Evolutionary conservation across 2,329 filamentous ascomycete species (phyloP), one percentile per base, ranked within the genome.

Genomic region (Colletotrichum kahawae): DNA sequence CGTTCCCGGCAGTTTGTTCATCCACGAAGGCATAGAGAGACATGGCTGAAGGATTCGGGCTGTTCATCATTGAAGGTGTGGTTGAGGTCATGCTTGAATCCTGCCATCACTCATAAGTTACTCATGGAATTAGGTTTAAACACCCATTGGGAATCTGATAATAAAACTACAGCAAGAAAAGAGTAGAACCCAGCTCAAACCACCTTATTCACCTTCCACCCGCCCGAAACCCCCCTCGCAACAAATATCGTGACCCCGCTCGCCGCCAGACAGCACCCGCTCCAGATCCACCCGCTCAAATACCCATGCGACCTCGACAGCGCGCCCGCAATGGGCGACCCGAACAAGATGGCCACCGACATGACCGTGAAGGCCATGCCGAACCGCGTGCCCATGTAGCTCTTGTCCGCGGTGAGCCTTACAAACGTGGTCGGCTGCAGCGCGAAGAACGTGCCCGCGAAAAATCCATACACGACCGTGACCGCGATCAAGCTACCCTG

Each of bases 381-480:
- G 56, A 87, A 83, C 1, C 85, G 79, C 0, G 85, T 85, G 0
- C 85, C 85, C 13, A 86, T 80, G 6, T 81, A 78, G 4, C 73
- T 74, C 14, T 81, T 74, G 34, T 86, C 80, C 2, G 72, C 64
- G 0, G 84, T 82, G 1, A 87, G 69, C 6, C 77, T 75, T 1
- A 83, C 82, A 6, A 87, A 79, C 7, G 82, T 81, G 0, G 83
- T 83, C 0, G 85, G 82, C 5, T 83, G 82, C 3, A 87, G 76
- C 0, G 83, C 83, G 36, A 87, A 84, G 27, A 86, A 82, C 0
- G 82, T 79, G 0, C 87, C 86, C 14, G 73, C 70, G 29, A 77
- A 70, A 65, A 78, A 77, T 10, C 77, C 76, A n/a, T 77, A 77
- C 13, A 78, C 24, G n/a, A 73, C 63, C 6, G 73, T 70, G 7